Evolutionary conservation across 2,329 filamentous ascomycete genomes (phyloP), one percentile per base, ranked within the genome.

Genomic region (Hypomyces perniciosus): DNA sequence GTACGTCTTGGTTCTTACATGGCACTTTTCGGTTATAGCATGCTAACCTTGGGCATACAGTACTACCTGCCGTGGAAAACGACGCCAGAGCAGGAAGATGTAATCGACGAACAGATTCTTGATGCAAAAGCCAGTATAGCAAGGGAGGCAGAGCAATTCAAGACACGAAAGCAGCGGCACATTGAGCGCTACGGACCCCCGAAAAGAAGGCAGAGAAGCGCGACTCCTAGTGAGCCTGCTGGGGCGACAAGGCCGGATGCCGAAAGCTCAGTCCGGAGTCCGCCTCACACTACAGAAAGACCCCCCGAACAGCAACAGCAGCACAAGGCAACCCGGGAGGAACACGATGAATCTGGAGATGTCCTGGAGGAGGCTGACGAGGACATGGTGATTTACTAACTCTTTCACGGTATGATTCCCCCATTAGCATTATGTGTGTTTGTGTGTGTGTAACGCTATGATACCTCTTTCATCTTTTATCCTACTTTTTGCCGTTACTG

Each of bases 11-110:
- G 13, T 34, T 7, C n/a, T 26, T 31, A 8, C 12, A 28, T 13
- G 39, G 34, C 10, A 20, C 20, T 20, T 20, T 37, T 42, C 4
- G 28, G 41, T 20, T 30, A 4, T 38, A 39, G 40, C 31, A 20
- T 26, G 42, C 38, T 57, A 46, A 51, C 27, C 26, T 27, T 44
- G 27, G 26, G 9, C n/a, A 37, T 10, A 6, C 50, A 96, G 90
- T 92, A 86, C 67, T 96, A 93, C 68, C 84, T 85, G 42, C 92
- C 92, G 1, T 95, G 87, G 85, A 83, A 90, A 59, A 75, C 88
- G 50, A 82, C 81, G 31, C 66, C 73, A 5, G 76, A 80, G 41
- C 86, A 96, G 65, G 81, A 91, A 66, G 78, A 82, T 5, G 74
- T 68, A 8, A 88, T 96, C 63, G 78, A 84, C 42, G 72, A 78